phyloP scores from a whole-genome alignment of 2,329 filamentous ascomycete species.

The Aspergillus alliaceus region DNA sequence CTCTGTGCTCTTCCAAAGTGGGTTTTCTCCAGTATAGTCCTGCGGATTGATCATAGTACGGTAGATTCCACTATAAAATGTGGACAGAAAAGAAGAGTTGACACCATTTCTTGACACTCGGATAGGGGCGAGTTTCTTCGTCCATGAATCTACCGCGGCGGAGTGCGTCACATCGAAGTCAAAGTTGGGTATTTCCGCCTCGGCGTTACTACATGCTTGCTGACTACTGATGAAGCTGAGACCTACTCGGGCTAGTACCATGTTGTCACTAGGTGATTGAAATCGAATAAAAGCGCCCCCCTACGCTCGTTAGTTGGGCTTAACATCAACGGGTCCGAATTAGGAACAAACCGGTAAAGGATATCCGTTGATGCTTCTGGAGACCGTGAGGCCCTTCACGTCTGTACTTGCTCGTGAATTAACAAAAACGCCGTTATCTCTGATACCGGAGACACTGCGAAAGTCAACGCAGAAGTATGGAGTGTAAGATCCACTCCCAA shows the following conservation, averaged over 20 bases:
- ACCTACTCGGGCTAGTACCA: conserved; percentile 64
- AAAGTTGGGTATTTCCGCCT: conserved; percentile 65
- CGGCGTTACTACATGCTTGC: conserved; percentile 67
- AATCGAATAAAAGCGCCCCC: conserved; percentile 68
- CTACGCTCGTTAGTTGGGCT: conserved; percentile 35
- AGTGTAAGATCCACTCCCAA: conserved; percentile 61
- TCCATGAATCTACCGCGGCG: conserved; percentile 59
- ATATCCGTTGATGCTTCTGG: conserved; percentile 59
- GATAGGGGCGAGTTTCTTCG: conserved; percentile 50
- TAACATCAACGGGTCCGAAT: neutral
- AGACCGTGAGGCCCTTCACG: conserved; percentile 55
- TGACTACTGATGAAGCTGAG: conserved; percentile 67
- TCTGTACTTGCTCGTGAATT: conserved; percentile 59
- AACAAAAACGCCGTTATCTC: conserved; percentile 63
- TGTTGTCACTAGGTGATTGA: conserved; percentile 47
- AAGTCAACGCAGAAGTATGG: conserved; percentile 70
- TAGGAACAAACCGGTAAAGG: conserved; percentile 39
- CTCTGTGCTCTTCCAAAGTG: conserved; percentile 62
- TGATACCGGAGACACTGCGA: conserved; percentile 50
- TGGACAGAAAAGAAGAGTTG: conserved; percentile 40
- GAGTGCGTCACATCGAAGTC: conserved; percentile 57
- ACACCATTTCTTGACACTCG: conserved; percentile 34
- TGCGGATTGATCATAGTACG: conserved; percentile 69
- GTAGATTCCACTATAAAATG: conserved; percentile 70
- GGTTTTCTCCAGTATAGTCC: conserved; percentile 72